These are phyloP conservation scores for Melastoma malabathricum DNA, from an alignment of 345 rosid genomes.

Conservation along the genomic window DNA sequence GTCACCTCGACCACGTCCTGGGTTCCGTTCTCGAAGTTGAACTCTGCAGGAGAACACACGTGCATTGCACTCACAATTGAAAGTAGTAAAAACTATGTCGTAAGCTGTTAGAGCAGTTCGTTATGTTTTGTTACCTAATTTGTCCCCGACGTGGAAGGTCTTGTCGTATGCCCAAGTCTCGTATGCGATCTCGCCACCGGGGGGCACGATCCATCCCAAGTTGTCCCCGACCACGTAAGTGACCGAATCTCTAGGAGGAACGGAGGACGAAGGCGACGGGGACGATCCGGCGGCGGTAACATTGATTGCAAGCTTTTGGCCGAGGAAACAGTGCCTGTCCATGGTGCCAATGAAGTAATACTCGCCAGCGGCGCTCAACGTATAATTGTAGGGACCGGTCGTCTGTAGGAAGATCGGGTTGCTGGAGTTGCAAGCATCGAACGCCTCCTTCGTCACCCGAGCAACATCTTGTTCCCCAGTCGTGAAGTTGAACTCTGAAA, in stretches of 20 bases:
- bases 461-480: conserved; percentile 30
- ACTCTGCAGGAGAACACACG: conserved; percentile 18
- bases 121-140: conserved; percentile 19
- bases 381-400: conserved; percentile 19
- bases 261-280: conserved; percentile 3
- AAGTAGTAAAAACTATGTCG: no score
- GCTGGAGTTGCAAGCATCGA: conserved; percentile 19
- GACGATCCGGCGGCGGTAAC: conserved; percentile 1
- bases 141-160: conserved; percentile 30
- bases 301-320: conserved; percentile 13
- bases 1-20: conserved; percentile 46
- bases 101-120: no score
- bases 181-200: conserved; percentile 11
- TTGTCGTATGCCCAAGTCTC: conserved; percentile 27
- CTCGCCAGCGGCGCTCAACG: conserved; percentile 22
- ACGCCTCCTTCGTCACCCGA: conserved; percentile 25
- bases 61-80: no score
- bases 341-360: conserved; percentile 24
- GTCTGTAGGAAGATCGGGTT: conserved; percentile 19
- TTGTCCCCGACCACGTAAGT: conserved; percentile 19
- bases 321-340: conserved; percentile 21
- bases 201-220: conserved; percentile 28
- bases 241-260: conserved; percentile 10
- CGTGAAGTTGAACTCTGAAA: conserved; percentile 30
- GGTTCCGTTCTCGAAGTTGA: conserved; percentile 29